Percentiles rank a stretch among this genome's conserved stretches.
phyloP scores from a whole-genome alignment of 768 basidiomycete genomes.

The Boletus tylopilopsis region DNA sequence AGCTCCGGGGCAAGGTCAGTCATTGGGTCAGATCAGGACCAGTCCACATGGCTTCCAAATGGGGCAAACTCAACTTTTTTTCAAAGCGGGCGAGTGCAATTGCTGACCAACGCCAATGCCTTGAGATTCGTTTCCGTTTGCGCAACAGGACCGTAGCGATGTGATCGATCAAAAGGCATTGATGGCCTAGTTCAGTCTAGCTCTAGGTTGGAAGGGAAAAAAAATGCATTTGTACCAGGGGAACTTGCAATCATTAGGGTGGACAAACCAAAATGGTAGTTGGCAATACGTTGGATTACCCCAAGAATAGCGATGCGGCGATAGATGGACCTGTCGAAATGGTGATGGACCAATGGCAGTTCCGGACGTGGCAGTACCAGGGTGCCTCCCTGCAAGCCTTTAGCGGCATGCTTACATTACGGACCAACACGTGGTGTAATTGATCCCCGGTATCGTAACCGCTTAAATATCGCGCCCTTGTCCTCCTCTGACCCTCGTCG shows the following conservation, averaged over 20 bases:
- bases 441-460: not conserved
- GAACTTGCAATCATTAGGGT: not conserved
- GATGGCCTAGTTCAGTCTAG: constrained; percentile 9
- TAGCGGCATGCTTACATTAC: too few species aligned
- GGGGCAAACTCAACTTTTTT: constrained; percentile 16
- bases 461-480: constrained; percentile 14
- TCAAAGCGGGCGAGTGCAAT: constrained; percentile 2
- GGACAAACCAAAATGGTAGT: too few species aligned
- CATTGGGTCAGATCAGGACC: constrained; percentile 1
- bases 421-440: not conserved
- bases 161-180: constrained; percentile 12
- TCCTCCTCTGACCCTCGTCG: not conserved
- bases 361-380: constrained; percentile 9
- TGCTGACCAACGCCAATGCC: constrained; percentile 16
- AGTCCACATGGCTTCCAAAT: constrained; percentile 12
- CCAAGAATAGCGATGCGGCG: constrained; percentile 11
- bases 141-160: not conserved
- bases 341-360: too few species aligned
- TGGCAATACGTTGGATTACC: constrained; percentile 7
- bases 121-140: constrained; percentile 25
- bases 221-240: not conserved
- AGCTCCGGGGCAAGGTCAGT: constrained; percentile 13
- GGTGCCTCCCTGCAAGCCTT: constrained; percentile 3
- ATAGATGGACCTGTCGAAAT: constrained; percentile 7
- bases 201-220: not conserved